Conservation (phyloP, 2,329 filamentous ascomycete species). For the Lomentospora prolificans region DNA sequence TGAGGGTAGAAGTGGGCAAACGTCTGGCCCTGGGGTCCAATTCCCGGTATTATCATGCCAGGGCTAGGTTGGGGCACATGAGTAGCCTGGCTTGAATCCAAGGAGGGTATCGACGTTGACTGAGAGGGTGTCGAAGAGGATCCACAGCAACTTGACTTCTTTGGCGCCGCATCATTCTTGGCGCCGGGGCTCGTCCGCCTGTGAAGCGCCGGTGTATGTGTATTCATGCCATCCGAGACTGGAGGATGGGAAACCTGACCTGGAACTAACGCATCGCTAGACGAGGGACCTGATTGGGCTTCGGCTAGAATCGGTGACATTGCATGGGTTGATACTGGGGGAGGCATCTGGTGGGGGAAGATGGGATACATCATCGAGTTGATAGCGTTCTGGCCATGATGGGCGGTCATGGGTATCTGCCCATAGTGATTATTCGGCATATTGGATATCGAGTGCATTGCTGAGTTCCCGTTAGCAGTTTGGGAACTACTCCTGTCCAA, state of each 20-base stretch:
- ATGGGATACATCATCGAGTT: constrained; percentile 21
- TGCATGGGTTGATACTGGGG: constrained; percentile 14
- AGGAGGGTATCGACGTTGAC: constrained; percentile 10
- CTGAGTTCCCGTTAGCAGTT: background rate
- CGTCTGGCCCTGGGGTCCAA: background rate
- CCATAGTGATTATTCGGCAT: background rate
- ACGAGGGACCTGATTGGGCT: constrained; percentile 13
- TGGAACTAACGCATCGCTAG: constrained; percentile 13
- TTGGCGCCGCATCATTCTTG: constrained; percentile 9
- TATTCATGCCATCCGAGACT: background rate
- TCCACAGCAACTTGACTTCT: constrained; percentile 21
- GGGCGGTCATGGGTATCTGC: background rate
- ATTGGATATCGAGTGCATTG: background rate
- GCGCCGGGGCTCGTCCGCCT: background rate
- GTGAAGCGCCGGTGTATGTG: background rate
- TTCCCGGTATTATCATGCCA: background rate
- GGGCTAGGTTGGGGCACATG: constrained; percentile 2
- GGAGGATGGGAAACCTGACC: background rate
- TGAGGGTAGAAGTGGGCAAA: constrained; percentile 4
- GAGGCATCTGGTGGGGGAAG: constrained; percentile 20
- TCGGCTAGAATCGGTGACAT: constrained; percentile 14
- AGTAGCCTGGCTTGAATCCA: background rate
- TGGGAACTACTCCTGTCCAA: background rate
- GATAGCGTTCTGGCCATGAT: background rate
- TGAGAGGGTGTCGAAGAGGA: constrained; percentile 16